Evolutionary conservation across 208 protist species (phyloP).

Genomic region (Trypanosoma grayi): DNA sequence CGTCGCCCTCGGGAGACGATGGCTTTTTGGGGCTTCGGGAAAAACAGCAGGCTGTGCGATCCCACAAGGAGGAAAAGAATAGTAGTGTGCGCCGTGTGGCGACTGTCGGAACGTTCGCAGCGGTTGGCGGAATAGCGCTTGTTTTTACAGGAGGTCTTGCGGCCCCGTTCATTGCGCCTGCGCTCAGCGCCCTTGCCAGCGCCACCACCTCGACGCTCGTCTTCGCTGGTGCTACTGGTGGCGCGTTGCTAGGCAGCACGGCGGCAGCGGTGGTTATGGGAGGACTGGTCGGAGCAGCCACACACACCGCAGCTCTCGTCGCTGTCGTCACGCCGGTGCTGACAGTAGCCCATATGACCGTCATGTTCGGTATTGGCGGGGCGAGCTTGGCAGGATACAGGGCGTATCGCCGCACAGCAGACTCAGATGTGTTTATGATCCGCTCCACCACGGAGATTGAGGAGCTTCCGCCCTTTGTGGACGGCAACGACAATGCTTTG

Average conservation of each 20-base stretch:
- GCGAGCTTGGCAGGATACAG: constrained; percentile 73
- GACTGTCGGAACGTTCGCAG: constrained; percentile 70
- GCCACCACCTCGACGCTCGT: constrained; percentile 51
- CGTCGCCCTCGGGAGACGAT: background rate
- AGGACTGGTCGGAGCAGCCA: constrained; percentile 55
- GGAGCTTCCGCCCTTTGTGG: constrained; percentile 24
- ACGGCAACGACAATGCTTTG: constrained; percentile 7
- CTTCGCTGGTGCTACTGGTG: constrained; percentile 46
- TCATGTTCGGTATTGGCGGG: constrained; percentile 71
- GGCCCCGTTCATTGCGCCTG: constrained; percentile 64
- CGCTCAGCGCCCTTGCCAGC: constrained; percentile 46
- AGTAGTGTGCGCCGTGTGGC: constrained; percentile 41
- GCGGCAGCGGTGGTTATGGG: constrained; percentile 47
- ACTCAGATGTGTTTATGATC: constrained; percentile 63
- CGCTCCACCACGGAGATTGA: constrained; percentile 68
- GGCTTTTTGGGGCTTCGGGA: background rate
- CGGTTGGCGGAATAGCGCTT: constrained; percentile 58
- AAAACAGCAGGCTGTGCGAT: constrained; percentile 27
- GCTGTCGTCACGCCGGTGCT: constrained; percentile 61
- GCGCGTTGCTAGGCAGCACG: constrained; percentile 40
- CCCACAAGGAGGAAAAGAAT: constrained; percentile 37
- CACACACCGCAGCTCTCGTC: constrained; percentile 64
- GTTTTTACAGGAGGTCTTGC: constrained; percentile 70
- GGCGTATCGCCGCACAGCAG: constrained; percentile 59
- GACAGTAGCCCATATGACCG: constrained; percentile 63